Evolutionary conservation across 257 asterid genomes (phyloP).

Genomic region (Vinca minor): DNA sequence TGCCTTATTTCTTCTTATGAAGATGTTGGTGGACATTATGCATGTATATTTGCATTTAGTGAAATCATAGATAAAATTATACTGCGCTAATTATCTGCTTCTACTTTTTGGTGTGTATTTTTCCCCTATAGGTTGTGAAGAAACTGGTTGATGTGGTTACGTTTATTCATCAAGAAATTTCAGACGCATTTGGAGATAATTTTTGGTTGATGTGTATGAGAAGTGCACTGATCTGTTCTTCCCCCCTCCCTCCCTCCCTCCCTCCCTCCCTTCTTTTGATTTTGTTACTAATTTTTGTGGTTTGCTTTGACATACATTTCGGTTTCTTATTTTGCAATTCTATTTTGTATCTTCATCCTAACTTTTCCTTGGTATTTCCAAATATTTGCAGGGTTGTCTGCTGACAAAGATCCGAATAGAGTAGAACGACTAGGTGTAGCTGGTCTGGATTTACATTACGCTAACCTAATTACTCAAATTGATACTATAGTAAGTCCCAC

Average conservation of each 20-base stretch:
- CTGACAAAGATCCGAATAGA: conserved; percentile 37
- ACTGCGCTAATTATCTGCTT: conserved; percentile 1
- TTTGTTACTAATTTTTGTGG: too few relatives aligned
- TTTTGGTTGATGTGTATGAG: too few relatives aligned
- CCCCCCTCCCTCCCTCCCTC: too few relatives aligned
- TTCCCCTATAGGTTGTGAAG: conserved; percentile 66
- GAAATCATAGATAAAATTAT: background rate
- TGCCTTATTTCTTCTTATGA: background rate
- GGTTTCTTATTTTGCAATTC: background rate
- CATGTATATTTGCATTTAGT: background rate
- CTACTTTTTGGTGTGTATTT: conserved; percentile 10
- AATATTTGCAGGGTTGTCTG: conserved; percentile 42
- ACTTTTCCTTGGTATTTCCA: background rate
- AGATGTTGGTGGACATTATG: background rate
- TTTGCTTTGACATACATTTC: background rate
- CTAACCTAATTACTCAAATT: conserved; percentile 81
- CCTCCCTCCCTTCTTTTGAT: too few relatives aligned
- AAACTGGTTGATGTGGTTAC: conserved; percentile 89
- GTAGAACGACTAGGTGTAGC: conserved; percentile 81
- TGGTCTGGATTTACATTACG: conserved; percentile 94
- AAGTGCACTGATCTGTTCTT: background rate
- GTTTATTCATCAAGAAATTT: conserved; percentile 75
- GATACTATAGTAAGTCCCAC: conserved; percentile 65
- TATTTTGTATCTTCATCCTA: background rate
- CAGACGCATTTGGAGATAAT: conserved; percentile 63